phyloP scores from a whole-genome alignment of 768 basidiomycete species.

The Tylopilus rubrobrunneus region DNA sequence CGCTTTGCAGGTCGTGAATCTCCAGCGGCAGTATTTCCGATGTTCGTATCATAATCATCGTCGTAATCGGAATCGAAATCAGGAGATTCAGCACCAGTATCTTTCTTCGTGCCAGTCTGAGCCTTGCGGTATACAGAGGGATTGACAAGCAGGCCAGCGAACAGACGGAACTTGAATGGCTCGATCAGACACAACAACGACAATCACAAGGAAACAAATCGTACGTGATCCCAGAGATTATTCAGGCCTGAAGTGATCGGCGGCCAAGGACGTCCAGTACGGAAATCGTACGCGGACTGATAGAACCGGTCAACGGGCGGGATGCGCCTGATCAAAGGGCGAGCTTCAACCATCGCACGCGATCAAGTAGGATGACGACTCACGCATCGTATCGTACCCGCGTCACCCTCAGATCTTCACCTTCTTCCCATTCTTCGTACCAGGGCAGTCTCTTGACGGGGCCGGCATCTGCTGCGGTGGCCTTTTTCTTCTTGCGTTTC shows the following conservation, averaged over 20 bases:
- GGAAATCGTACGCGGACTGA: conserved; percentile 59
- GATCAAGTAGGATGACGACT: conserved; percentile 13
- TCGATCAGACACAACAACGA: conserved; percentile 3
- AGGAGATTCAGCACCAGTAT: conserved; percentile 29
- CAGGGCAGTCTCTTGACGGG: conserved; percentile 39
- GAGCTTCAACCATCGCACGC: not conserved
- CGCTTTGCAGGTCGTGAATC: conserved; percentile 23
- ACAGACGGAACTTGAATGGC: conserved; percentile 52
- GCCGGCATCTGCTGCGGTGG: conserved; percentile 12
- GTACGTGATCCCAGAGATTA: conserved; percentile 64
- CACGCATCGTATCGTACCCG: conserved; percentile 48
- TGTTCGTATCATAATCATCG: conserved; percentile 14
- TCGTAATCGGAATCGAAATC: conserved; percentile 35
- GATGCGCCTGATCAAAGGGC: conserved; percentile 33
- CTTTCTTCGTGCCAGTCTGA: conserved; percentile 22
- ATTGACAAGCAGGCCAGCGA: conserved; percentile 51
- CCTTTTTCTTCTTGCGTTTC: conserved; percentile 42
- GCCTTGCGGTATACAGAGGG: conserved; percentile 35
- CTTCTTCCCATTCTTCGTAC: conserved; percentile 73
- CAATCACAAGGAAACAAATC: not conserved
- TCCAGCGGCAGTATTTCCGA: not conserved
- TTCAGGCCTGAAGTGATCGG: conserved; percentile 28
- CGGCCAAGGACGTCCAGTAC: conserved; percentile 38
- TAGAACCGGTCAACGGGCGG: conserved; percentile 52
- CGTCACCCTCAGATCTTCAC: conserved; percentile 45